phyloP scores from a whole-genome alignment of 306 rosid species.

The Medicago ruthenica region DNA sequence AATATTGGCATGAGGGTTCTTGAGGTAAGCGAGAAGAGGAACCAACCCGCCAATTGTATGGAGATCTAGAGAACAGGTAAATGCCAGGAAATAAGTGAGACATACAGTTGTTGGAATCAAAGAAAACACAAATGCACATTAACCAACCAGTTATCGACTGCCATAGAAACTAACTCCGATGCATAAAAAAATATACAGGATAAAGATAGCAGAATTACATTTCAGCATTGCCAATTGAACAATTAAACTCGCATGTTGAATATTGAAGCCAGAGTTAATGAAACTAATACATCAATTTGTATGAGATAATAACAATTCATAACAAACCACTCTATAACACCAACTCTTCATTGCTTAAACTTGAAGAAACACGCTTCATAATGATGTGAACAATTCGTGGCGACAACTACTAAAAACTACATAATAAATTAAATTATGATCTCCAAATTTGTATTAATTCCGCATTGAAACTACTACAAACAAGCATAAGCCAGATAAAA shows the following conservation, averaged over 20 bases:
- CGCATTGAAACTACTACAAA: neutral
- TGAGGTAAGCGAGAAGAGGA: constrained; percentile 83
- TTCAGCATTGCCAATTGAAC: neutral
- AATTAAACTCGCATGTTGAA: neutral
- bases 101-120: neutral
- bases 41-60: constrained; percentile 86
- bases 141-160: neutral
- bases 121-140: neutral
- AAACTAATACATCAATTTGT: constrained; percentile 9
- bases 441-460: neutral
- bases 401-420: neutral
- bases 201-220: neutral
- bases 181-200: neutral
- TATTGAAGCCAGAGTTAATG: neutral
- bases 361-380: neutral
- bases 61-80: constrained; percentile 62
- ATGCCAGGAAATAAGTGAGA: constrained; percentile 38
- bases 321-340: constrained; percentile 21
- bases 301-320: neutral
- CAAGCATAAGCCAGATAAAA: constrained; percentile 6
- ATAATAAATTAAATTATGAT: constrained; percentile 12
- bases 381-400: neutral
- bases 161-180: neutral
- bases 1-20: constrained; percentile 81
- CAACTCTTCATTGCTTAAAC: neutral